Evolutionary conservation across 2,329 filamentous ascomycete species (phyloP).

Genomic region (Xylariomycetidae sp.): DNA sequence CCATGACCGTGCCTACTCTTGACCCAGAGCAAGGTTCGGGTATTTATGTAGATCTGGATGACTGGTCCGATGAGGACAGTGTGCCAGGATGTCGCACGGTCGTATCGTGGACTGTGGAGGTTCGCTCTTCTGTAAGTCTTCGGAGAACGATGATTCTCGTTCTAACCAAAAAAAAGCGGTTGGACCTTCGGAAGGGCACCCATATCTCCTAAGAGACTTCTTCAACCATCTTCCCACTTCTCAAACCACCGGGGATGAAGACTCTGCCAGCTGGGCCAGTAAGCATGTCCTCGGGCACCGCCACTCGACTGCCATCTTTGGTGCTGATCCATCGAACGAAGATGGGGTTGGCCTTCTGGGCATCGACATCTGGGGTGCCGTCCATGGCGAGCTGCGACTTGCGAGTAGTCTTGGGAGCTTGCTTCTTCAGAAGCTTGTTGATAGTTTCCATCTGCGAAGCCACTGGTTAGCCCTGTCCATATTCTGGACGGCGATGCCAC

Average conservation of each 20-base stretch:
- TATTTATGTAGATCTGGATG: too few species aligned
- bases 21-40: too few species aligned
- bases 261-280: constrained; percentile 54
- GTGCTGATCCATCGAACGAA: constrained; percentile 68
- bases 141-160: too few species aligned
- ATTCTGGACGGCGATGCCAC: too few species aligned
- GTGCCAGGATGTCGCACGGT: too few species aligned
- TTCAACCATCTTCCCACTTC: constrained; percentile 46
- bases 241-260: constrained; percentile 38
- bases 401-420: constrained; percentile 67
- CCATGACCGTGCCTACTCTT: too few species aligned
- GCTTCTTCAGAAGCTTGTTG: constrained; percentile 83
- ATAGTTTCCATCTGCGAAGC: constrained; percentile 72
- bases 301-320: constrained; percentile 56
- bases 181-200: too few species aligned
- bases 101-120: too few species aligned
- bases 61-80: too few species aligned
- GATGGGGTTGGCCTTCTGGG: constrained; percentile 48
- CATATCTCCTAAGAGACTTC: constrained; percentile 42
- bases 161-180: too few species aligned
- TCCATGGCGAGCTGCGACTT: constrained; percentile 43
- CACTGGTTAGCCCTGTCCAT: constrained; percentile 3
- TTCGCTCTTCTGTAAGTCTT: too few species aligned
- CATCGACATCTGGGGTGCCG: constrained; percentile 40
- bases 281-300: constrained; percentile 63